Evolutionary conservation across 225 moss, liverwort and hornwort species (phyloP).

Genomic region (Pseudoscleropodium purum): DNA sequence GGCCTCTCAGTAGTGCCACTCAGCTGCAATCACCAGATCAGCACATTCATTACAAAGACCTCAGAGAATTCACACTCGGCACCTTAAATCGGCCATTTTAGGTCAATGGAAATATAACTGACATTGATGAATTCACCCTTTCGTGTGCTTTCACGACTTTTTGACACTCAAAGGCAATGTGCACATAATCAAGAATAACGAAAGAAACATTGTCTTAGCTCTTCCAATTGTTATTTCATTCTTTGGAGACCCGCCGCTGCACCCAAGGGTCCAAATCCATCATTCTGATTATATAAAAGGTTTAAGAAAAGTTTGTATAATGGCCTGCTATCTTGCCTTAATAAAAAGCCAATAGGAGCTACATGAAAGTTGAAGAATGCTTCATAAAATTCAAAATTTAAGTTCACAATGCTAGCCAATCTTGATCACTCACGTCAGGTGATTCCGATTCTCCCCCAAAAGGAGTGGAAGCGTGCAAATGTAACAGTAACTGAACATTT

Average conservation of each 20-base stretch:
- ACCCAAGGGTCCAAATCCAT: background rate
- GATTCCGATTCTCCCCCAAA: background rate
- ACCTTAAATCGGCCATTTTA: background rate
- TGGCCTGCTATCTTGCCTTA: too few relatives aligned
- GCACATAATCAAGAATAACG: background rate
- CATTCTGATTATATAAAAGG: background rate
- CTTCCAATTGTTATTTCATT: background rate
- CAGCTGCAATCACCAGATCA: conserved; percentile 24
- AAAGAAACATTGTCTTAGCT: background rate
- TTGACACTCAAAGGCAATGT: background rate
- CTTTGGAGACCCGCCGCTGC: background rate
- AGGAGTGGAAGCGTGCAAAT: background rate
- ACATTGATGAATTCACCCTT: background rate
- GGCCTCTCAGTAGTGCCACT: conserved; percentile 76
- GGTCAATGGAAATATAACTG: background rate
- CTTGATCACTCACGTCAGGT: background rate
- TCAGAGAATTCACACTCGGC: background rate
- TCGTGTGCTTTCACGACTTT: background rate
- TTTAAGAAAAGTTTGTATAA: background rate
- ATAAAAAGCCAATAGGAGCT: background rate
- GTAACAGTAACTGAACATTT: background rate
- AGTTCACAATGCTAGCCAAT: background rate
- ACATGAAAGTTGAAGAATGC: background rate
- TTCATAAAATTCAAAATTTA: background rate
- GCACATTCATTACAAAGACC: background rate